Evolutionary conservation across 805 yeast species (phyloP), one percentile per base, ranked within the genome.

Genomic region (Brettanomyces naardenensis): DNA sequence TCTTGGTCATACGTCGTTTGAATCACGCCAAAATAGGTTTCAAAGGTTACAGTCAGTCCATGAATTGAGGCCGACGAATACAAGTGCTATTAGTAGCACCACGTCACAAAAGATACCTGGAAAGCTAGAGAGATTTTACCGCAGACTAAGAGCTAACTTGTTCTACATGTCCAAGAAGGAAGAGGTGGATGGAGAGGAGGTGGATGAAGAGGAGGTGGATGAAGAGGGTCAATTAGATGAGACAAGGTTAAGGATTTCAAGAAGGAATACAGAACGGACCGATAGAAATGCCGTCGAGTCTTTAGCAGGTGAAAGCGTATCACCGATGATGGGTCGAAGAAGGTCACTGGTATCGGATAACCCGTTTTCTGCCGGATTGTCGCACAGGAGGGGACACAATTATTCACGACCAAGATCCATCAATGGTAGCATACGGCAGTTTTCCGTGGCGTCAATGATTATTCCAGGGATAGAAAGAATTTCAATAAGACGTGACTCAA

Each of bases 401-500:
- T 23, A 23, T 11, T 29, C 53, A 6, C 44, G 51, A 28, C 48
- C 46, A 4, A 34, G 38, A 38, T 44, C 50, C 1, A 35, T 37
- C 18, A 37, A 33, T 18, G 43, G 42, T n/a, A 41, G 42, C 48
- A 43, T 21, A n/a, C n/a, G n/a, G n/a, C 47, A 40, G 27, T 37
- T 37, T 20, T 50, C 53, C n/a, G 29, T 56, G 19, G 47, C 47
- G 5, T 45, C 54, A 3, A 19, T 53, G 4, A 40, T 49, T 9
- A 33, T 31, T 13, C 52, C 59, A 1, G 53, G 49, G 6, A 36
- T 44, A 3, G 40, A 31, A 4, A 40, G 42, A 2, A 42, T 53
- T 15, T 52, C 57, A 3, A 54, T 56, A 7, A 38, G 53, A 30
- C 40, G 53, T 33, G 59, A 55, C 22, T 43, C 52, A 3, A 6